Base-by-base conservation (phyloP, 495 filamentous ascomycete species). In the Lepidopterella palustris region DNA sequence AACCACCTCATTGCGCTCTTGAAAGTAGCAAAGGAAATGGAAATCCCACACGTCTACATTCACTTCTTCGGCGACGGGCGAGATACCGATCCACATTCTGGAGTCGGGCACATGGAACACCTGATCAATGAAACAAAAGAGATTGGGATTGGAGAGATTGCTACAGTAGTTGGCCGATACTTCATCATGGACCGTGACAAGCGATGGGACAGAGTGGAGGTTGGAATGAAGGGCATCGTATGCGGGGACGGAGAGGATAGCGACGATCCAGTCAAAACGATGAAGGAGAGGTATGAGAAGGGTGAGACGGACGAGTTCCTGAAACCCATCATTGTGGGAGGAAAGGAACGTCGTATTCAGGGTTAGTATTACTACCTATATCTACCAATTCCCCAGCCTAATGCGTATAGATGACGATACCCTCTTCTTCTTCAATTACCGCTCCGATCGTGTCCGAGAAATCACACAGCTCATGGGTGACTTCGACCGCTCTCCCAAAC, bases 351-450 rank as follows among this genome's bases (percentile, higher is more conserved):
- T 26, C 84, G 95, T 59, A 82, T 98, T 51, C 84, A 96, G 77
- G 90, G 88, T 88, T 74, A 21, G 78, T 54, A 25, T 48, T 32
- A 5, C 18, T 28, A 18, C 2, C 26, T 24, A 40, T 39, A 11
- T 35, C 55, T 55, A 20, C 32, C 28, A 40, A 49, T 31, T 57
- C 51, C 29, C 18, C 28, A 55, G 13, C 29, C 59, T 65, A 62
- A 68, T 45, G 9, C 48, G 3, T 63, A 60, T 60, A 90, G 89
- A 97, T 70, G 82, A 85, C 61, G 93, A 98, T 70, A 92, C 89
- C 49, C 83, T 96, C 68, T 97, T 98, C 82, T 97, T 97, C 84
- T 98, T 98, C 88, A 98, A 98, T 83, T 98, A 98, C 82, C 92
- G 93, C 66, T 97, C 93, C 35, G 93, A 98, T 71, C 92, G 93